Conservation (phyloP, 139 green algal genomes). For the Tetratostichococcus sp. region DNA sequence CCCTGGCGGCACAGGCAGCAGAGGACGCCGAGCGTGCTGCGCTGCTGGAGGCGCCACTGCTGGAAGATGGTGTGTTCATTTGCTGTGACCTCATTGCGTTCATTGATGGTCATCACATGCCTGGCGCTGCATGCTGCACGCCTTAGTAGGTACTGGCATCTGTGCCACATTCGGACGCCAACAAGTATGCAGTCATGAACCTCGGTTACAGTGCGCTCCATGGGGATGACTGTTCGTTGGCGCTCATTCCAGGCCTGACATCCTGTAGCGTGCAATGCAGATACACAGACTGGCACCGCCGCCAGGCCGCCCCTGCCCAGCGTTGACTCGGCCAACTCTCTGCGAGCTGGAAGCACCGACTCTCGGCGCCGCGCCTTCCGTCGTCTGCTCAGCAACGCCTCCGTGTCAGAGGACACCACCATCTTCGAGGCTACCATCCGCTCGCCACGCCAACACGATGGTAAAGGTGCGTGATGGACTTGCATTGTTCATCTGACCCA, state of each 20-base stretch:
- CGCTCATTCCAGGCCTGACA: no score
- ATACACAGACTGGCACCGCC: no score
- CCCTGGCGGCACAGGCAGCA: background rate
- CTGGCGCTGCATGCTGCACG: no score
- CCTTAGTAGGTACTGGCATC: no score
- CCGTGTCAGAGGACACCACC: background rate
- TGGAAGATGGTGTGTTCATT: background rate
- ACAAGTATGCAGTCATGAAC: no score
- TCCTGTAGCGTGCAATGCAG: no score
- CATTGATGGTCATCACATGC: no score
- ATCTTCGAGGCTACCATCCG: background rate
- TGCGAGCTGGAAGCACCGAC: background rate
- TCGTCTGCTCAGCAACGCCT: background rate
- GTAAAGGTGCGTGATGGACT: background rate
- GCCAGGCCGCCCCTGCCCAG: no score
- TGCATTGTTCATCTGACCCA: background rate
- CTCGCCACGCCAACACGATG: background rate
- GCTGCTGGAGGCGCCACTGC: constrained; percentile 5
- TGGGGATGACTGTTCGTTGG: no score
- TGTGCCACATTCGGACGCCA: no score
- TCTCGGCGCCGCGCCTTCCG: background rate
- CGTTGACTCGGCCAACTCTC: background rate
- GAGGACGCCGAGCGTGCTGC: background rate
- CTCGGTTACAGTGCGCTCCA: no score
- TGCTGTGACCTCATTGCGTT: no score